Evolutionary conservation across 2,329 filamentous ascomycete genomes (phyloP).

Genomic region (Cyphellophora attinorum): DNA sequence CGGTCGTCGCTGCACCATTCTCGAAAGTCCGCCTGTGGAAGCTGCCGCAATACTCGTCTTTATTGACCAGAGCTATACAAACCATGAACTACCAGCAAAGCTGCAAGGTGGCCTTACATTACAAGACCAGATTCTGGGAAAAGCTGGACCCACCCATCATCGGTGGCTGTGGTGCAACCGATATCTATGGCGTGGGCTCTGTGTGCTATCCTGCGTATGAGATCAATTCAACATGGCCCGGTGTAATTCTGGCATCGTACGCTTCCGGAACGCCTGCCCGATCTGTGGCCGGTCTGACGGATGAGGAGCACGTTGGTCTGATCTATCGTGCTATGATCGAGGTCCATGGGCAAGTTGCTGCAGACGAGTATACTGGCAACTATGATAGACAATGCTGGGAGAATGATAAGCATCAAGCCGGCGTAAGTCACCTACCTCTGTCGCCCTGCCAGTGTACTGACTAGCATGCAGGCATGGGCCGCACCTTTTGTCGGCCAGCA

Average conservation of each 20-base stretch:
- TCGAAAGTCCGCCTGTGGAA: conserved; percentile 54
- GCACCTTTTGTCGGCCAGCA: conserved; percentile 55
- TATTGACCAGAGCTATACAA: conserved; percentile 38
- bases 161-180: conserved; percentile 51
- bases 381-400: conserved; percentile 55
- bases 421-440: no score
- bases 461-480: conserved; percentile 55
- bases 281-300: conserved; percentile 17
- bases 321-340: conserved; percentile 54
- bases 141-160: conserved; percentile 47
- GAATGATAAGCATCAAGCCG: no score
- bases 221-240: conserved; percentile 54
- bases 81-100: conserved; percentile 40
- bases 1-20: conserved; percentile 57
- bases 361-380: conserved; percentile 54
- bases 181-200: conserved; percentile 52
- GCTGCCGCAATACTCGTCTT: conserved; percentile 44
- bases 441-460: conserved; percentile 60
- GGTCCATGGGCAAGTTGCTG: conserved; percentile 53
- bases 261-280: conserved; percentile 19
- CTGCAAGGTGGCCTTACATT: conserved; percentile 57
- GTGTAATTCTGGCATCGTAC: conserved; percentile 54
- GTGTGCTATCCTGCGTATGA: conserved; percentile 61
- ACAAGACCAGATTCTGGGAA: conserved; percentile 55
- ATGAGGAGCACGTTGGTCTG: conserved; percentile 22